These are phyloP conservation scores for Tephrocybe sp. DNA, from an alignment of 768 basidiomycete genomes.

Conservation along the genomic window DNA sequence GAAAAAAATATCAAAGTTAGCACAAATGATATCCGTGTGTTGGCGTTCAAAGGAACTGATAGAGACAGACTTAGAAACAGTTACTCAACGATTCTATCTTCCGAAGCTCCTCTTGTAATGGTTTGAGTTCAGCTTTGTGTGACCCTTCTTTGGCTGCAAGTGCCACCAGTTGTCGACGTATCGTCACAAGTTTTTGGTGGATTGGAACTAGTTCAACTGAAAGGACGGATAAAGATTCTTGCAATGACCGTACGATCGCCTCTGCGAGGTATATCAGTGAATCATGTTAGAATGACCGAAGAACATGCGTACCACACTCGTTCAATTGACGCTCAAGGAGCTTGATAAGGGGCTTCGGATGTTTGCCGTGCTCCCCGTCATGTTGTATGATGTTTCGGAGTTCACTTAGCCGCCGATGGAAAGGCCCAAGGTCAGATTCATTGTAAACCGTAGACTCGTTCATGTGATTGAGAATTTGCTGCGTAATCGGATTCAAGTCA, in stretches of 20 bases:
- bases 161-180: slow-evolving; percentile 86
- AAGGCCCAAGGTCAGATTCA: slow-evolving; percentile 86
- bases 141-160: slow-evolving; percentile 87
- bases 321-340: slow-evolving; percentile 89
- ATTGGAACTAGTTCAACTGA: slow-evolving; percentile 89
- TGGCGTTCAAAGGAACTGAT: slow-evolving; percentile 19
- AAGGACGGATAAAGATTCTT: slow-evolving; percentile 83
- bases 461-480: slow-evolving; percentile 96
- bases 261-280: slow-evolving; percentile 44
- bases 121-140: slow-evolving; percentile 85
- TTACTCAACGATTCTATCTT: slow-evolving; percentile 94
- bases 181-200: slow-evolving; percentile 84
- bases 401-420: slow-evolving; percentile 77
- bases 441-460: slow-evolving; percentile 96
- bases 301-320: slow-evolving; percentile 75
- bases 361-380: slow-evolving; percentile 79
- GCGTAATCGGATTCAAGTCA: slow-evolving; percentile 22
- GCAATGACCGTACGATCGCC: slow-evolving; percentile 71
- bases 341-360: slow-evolving; percentile 84
- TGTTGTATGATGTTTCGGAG: slow-evolving; percentile 84
- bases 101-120: slow-evolving; percentile 87
- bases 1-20: slow-evolving; percentile 12
- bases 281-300: not conserved
- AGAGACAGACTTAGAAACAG: slow-evolving; percentile 34
- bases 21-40: slow-evolving; percentile 15